Conservation (phyloP, 441 rosid species). For the Adansonia grandidieri region DNA sequence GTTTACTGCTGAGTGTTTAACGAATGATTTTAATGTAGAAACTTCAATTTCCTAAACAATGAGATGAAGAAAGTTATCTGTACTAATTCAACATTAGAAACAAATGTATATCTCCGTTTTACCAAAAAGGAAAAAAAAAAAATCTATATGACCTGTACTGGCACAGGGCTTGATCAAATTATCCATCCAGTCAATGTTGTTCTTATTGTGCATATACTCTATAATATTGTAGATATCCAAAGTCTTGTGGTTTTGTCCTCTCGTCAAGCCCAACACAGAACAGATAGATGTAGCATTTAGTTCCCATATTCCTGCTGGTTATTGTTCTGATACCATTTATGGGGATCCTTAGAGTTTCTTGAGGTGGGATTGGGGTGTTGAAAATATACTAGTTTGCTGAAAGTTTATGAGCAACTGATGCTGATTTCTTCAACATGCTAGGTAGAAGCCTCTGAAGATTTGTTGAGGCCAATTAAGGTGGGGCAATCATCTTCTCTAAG, state of each 20-base stretch:
- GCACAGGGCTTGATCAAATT: not conserved
- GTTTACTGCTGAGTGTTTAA: not conserved
- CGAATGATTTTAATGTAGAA: not conserved
- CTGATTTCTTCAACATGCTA: constrained; percentile 37
- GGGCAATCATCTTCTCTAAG: constrained; percentile 77
- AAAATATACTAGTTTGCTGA: not conserved
- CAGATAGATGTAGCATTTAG: too few species aligned
- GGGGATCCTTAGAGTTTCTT: too few species aligned
- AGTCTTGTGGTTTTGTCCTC: too few species aligned
- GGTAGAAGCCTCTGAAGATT: constrained; percentile 84
- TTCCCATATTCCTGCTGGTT: too few species aligned
- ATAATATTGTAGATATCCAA: not conserved
- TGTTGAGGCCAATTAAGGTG: constrained; percentile 76
- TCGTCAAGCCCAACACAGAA: too few species aligned
- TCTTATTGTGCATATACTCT: constrained; percentile 15
- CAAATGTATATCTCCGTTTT: not conserved
- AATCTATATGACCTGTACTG: not conserved
- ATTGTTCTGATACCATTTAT: too few species aligned
- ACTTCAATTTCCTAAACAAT: not conserved
- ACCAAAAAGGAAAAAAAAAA: not conserved
- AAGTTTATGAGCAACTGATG: constrained; percentile 8
- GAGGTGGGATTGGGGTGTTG: too few species aligned
- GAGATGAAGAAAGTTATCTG: not conserved
- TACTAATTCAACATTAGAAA: not conserved
- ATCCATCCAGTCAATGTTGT: constrained; percentile 5